These are phyloP conservation scores for Annulohypoxylon stygium DNA, from an alignment of 495 filamentous ascomycete genomes.

Conservation along the genomic window DNA sequence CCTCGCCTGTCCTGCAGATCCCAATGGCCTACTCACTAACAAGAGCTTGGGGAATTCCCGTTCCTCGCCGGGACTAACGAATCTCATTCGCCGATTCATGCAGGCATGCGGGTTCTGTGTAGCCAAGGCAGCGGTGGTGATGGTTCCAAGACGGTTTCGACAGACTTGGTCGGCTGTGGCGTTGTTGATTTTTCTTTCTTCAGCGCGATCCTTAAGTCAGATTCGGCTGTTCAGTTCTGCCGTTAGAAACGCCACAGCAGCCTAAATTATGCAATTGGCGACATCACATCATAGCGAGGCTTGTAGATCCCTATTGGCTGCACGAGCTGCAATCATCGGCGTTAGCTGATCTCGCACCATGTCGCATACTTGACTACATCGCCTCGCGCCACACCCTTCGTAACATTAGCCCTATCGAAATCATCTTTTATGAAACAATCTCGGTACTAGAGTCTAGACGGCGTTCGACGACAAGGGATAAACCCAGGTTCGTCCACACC, in stretches of 20 bases:
- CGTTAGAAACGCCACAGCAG: constrained; percentile 11
- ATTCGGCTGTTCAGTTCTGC: constrained; percentile 2
- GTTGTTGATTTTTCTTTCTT: constrained; percentile 4
- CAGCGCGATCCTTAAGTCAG: background rate
- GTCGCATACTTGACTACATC: constrained; percentile 5
- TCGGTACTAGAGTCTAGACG: constrained; percentile 11
- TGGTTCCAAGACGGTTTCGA: background rate
- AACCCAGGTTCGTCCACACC: constrained; percentile 11
- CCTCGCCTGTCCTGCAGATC: constrained; percentile 11
- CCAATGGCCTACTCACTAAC: background rate
- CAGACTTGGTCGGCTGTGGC: constrained; percentile 19
- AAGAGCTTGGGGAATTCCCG: constrained; percentile 24
- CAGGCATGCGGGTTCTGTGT: constrained; percentile 15
- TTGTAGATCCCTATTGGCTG: constrained; percentile 6
- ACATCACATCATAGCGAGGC: background rate
- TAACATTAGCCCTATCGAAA: constrained; percentile 23
- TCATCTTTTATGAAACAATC: constrained; percentile 22
- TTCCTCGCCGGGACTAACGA: constrained; percentile 22
- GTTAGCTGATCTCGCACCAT: constrained; percentile 12
- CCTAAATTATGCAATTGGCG: background rate
- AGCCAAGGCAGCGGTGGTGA: constrained; percentile 18
- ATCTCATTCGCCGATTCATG: constrained; percentile 33
- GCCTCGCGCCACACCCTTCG: background rate
- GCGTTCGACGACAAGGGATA: background rate
- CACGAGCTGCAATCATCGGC: constrained; percentile 20